These are phyloP conservation scores for Hura crepitans DNA, from an alignment of 441 rosid genomes.

Conservation along the genomic window DNA sequence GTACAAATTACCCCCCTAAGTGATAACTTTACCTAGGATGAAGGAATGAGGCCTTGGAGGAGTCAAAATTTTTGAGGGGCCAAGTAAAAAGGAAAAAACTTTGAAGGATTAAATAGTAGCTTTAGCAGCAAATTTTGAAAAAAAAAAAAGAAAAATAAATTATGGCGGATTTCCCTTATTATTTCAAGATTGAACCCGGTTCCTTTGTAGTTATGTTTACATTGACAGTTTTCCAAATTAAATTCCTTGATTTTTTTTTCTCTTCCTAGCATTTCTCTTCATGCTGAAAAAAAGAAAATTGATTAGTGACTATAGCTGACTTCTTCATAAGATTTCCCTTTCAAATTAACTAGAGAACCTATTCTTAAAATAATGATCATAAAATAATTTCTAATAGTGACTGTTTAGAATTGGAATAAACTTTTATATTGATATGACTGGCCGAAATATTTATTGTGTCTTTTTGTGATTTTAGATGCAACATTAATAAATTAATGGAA, in stretches of 20 bases:
- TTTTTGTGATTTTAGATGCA: no score
- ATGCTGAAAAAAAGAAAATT: neutral
- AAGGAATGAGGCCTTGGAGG: no score
- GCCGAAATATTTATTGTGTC: neutral
- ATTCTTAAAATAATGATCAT: neutral
- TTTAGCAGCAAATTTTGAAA: no score
- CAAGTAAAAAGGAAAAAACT: no score
- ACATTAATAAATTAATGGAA: neutral
- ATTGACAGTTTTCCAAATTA: neutral
- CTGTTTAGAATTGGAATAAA: conserved; percentile 15
- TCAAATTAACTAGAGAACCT: no score
- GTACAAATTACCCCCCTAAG: no score
- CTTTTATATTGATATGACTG: conserved; percentile 19
- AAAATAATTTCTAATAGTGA: conserved; percentile 1
- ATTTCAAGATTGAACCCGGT: neutral
- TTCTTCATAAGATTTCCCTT: no score
- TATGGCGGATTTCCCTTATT: conserved; percentile 14
- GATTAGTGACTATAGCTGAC: neutral
- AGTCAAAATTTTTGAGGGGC: no score
- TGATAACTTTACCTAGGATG: no score
- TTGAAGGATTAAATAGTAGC: no score
- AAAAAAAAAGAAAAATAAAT: no score
- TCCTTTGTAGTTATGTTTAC: conserved; percentile 1
- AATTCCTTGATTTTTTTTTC: neutral
- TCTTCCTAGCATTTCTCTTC: neutral